phyloP scores from a whole-genome alignment of 2,329 filamentous ascomycete genomes.

The Iodosphaeria phyllophila region DNA sequence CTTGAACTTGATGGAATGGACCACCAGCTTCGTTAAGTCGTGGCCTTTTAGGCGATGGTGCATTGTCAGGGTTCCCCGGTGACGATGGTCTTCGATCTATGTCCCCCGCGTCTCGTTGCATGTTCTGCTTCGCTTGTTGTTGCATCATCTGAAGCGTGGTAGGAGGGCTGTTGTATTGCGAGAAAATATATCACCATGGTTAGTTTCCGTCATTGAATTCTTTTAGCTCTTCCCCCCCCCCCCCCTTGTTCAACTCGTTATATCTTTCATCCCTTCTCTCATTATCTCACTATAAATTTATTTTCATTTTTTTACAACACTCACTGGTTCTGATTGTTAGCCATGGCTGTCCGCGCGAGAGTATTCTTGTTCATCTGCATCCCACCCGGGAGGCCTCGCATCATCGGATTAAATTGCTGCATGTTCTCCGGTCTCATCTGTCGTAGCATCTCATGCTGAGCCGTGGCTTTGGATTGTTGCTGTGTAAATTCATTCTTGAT shows the following conservation, averaged over 20 bases:
- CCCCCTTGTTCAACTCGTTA: too few relatives aligned
- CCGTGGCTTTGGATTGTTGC: too few relatives aligned
- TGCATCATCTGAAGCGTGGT: constrained; percentile 58
- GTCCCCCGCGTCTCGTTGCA: constrained; percentile 74
- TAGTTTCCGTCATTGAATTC: too few relatives aligned
- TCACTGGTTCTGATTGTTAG: constrained; percentile 58
- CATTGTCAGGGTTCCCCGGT: constrained; percentile 68
- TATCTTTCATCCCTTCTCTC: too few relatives aligned
- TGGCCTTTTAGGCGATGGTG: constrained; percentile 81
- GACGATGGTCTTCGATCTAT: constrained; percentile 77
- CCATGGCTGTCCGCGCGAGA: constrained; percentile 57
- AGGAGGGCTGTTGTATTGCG: too few relatives aligned
- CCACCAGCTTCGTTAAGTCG: constrained; percentile 60
- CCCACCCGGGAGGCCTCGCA: constrained; percentile 45
- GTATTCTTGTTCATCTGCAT: constrained; percentile 38
- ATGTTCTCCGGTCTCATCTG: constrained; percentile 45
- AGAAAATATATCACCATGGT: too few relatives aligned
- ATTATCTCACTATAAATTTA: too few relatives aligned
- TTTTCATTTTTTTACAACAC: too few relatives aligned
- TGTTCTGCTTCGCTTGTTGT: constrained; percentile 50
- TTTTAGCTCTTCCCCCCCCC: too few relatives aligned
- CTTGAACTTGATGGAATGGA: constrained; percentile 53
- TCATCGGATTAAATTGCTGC: constrained; percentile 38
- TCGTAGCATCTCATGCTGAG: constrained; percentile 63
- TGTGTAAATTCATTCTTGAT: too few relatives aligned